Evolutionary conservation across 768 basidiomycete species (phyloP), one percentile per base, ranked within the genome.

Genomic region (Xerocomellus intermedius): DNA sequence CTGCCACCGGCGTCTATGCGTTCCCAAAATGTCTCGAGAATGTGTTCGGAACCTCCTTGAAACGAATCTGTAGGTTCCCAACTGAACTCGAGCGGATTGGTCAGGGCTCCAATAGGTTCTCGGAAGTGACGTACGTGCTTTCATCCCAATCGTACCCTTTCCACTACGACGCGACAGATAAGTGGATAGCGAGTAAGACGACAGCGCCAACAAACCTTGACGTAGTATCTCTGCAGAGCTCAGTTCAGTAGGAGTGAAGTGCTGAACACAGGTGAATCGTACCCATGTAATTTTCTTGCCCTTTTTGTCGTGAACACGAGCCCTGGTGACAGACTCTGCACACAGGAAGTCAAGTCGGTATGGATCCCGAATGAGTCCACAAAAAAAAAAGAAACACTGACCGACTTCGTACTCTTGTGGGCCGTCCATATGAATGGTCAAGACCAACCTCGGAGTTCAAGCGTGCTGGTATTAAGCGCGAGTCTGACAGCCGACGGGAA

Each of bases 1-100:
- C 86, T 77, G 32, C 68, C 70, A 30, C 66, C 57, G 2, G 64
- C 66, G 24, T 67, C 52, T 33, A 73, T 55, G n/a, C 71, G 68
- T 17, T 61, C 56, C 76, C 76, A 78, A 46, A 78, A 78, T 2
- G 56, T 28, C 16, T 69, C 62, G 9, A 78, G 36, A 16, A 87
- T 74, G 47, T 83, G 75, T 58, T 84, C 80, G 0, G 86, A 85
- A 10, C 74, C 77, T 16, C 74, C 77, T 16, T 64, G 66, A 56
- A 89, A 87, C 9, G 84, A 85, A 48, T 80, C 74, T 8, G 72
- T 66, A 9, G 87, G 86, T 59, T 89, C 87, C 86, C 86, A 89
- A 10, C 87, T 89, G 50, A 36, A 42, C 19, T 33, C 52, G 42
- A 37, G 45, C n/a, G n/a, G 21, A 53, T 62, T 49, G 21, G 42